Conservation (phyloP, 257 asterid genomes). For the Primulina tabacum region DNA sequence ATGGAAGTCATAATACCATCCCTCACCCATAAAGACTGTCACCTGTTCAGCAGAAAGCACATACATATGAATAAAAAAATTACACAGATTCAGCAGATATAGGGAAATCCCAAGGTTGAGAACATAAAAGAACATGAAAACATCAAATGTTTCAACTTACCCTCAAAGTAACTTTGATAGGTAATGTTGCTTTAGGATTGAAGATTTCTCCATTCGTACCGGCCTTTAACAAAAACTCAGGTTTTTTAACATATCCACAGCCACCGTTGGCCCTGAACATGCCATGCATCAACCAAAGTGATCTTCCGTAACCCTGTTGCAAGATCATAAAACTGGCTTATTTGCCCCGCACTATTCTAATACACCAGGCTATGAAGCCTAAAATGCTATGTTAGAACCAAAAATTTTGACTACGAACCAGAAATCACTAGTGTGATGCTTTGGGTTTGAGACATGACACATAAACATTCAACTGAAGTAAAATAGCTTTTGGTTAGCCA, state of each 20-base stretch:
- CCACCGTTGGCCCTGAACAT: conserved; percentile 91
- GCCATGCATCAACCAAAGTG: conserved; percentile 95
- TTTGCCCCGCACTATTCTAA: conserved; percentile 1
- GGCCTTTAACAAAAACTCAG: conserved; percentile 58
- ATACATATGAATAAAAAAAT: conserved; percentile 9
- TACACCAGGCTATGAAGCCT: background rate
- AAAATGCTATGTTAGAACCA: background rate
- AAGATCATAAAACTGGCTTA: conserved; percentile 19
- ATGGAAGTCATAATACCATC: conserved; percentile 78
- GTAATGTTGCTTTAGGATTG: conserved; percentile 51
- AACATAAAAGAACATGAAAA: background rate
- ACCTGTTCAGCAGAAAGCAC: conserved; percentile 48
- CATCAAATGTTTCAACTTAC: conserved; percentile 33
- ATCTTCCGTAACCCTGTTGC: conserved; percentile 84
- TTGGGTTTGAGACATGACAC: background rate
- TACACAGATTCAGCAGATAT: conserved; percentile 4
- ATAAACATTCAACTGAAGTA: background rate
- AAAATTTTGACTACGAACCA: background rate
- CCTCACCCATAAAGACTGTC: conserved; percentile 86
- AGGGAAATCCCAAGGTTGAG: conserved; percentile 13
- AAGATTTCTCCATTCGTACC: conserved; percentile 52
- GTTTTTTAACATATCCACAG: conserved; percentile 87
- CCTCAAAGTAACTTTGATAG: conserved; percentile 69
- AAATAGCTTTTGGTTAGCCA: background rate
- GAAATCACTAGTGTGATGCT: background rate